Base-by-base conservation (phyloP, 1,139 yeast genomes). In the Groenewaldozyma sp. region DNA sequence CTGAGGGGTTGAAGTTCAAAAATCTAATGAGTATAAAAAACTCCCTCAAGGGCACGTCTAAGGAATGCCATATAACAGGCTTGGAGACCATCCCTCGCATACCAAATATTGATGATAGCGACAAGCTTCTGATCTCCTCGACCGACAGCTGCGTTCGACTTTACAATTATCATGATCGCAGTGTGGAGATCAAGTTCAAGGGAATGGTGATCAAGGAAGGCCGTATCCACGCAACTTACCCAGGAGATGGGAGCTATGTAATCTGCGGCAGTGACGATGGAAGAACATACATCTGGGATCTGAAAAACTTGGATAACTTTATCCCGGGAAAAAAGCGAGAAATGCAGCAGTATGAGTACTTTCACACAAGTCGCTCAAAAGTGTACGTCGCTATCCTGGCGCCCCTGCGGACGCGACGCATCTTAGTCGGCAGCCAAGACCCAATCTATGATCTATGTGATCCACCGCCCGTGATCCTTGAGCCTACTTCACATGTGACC, bases 381-480 rank as follows among this genome's bases (percentile, higher is more conserved):
- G 83, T 86, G 19, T 86, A 91, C 35, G 77, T 74, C 17, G 91
- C 94, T 0, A 53, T 76, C 1, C 76, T 86, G 62, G 95, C 94
- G 0, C 96, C 96, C 0, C 64, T 73, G n/a, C 65, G 67, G 2
- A 79, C 95, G 0, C 70, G 74, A 43, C 76, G 74, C 42, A 63
- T 81, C 13, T 60, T 87, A 38, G 78, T 80, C 36, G 64, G 78
- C 33, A 80, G 94, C 1, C 82, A 82, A 53, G 96, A 87, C 55
- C 75, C 82, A 3, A 74, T 87, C 3, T 86, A 71, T 55, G 94
- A 83, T 46, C 58, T 82, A 43, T 66, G 69, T 31, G 60, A 54
- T 36, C 62, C 60, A n/a, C 56, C 58, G 3, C 56, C 59, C 2
- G 51, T 54, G 7, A 37, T 39, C 28, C 39, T 51, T 17, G 34